Conservation (phyloP, 371 early-diverging fungal species). For the Neoconidiobolus thromboides region DNA sequence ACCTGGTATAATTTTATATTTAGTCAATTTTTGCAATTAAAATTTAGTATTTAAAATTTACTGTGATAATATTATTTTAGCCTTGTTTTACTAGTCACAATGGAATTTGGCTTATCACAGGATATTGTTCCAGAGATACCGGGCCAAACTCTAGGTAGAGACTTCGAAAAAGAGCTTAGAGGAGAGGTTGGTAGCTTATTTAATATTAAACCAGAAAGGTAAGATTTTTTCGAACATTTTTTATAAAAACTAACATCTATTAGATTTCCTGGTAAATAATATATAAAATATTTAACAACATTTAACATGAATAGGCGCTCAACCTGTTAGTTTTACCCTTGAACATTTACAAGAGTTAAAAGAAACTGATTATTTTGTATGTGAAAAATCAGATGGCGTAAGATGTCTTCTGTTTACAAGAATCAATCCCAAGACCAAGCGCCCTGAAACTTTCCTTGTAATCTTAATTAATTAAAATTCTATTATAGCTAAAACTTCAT, state of each 20-base stretch:
- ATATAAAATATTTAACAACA: neutral
- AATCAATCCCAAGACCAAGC: conserved; percentile 15
- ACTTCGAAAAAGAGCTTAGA: conserved; percentile 14
- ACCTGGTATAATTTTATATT: too few species aligned
- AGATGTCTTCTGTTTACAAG: conserved; percentile 62
- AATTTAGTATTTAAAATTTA: too few species aligned
- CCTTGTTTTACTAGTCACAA: too few species aligned
- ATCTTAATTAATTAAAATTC: neutral
- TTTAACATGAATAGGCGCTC: conserved; percentile 60
- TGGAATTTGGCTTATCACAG: too few species aligned
- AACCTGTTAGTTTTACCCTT: conserved; percentile 78
- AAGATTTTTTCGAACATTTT: neutral
- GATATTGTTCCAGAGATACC: conserved; percentile 20
- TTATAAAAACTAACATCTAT: neutral
- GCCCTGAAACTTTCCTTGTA: conserved; percentile 45
- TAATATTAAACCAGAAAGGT: conserved; percentile 13
- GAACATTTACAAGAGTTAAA: conserved; percentile 47
- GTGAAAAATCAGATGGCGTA: conserved; percentile 96
- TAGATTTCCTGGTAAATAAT: neutral
- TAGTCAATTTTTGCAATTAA: too few species aligned
- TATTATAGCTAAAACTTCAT: neutral
- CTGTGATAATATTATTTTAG: too few species aligned
- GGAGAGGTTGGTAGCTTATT: conserved; percentile 13
- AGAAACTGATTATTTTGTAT: conserved; percentile 66
- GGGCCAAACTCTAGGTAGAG: conserved; percentile 13